These are phyloP conservation scores for Linnemannia zychae DNA, from an alignment of 192 early-diverging fungal genomes.

Conservation along the genomic window DNA sequence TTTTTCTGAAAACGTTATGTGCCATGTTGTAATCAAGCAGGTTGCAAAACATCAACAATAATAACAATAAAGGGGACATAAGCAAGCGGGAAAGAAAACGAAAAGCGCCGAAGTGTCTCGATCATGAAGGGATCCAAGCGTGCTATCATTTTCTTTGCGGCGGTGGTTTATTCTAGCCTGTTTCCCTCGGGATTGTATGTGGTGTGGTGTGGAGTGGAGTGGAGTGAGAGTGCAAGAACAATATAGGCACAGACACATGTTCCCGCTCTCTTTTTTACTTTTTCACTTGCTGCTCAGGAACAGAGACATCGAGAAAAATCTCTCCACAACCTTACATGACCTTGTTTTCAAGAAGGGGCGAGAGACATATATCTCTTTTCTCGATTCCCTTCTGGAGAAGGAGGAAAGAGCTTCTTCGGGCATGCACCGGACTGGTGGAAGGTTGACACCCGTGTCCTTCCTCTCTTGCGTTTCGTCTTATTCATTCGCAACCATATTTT, in stretches of 20 bases:
- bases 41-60: background rate
- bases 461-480: background rate
- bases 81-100: background rate
- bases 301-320: background rate
- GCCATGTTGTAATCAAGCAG: background rate
- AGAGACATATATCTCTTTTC: background rate
- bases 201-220: background rate
- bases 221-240: background rate
- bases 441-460: background rate
- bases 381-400: background rate
- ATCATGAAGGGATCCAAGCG: background rate
- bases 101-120: background rate
- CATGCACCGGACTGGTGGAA: slow-evolving; percentile 15
- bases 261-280: background rate
- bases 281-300: background rate
- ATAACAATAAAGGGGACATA: background rate
- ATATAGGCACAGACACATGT: slow-evolving; percentile 6
- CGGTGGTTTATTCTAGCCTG: background rate
- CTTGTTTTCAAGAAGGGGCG: background rate
- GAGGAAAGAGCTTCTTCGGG: background rate
- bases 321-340: slow-evolving; percentile 1
- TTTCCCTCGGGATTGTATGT: background rate
- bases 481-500: background rate
- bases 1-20: background rate
- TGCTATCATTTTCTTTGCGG: background rate